Evolutionary conservation across 2,329 filamentous ascomycete genomes (phyloP).

Genomic region (Fusarium euwallaceae): DNA sequence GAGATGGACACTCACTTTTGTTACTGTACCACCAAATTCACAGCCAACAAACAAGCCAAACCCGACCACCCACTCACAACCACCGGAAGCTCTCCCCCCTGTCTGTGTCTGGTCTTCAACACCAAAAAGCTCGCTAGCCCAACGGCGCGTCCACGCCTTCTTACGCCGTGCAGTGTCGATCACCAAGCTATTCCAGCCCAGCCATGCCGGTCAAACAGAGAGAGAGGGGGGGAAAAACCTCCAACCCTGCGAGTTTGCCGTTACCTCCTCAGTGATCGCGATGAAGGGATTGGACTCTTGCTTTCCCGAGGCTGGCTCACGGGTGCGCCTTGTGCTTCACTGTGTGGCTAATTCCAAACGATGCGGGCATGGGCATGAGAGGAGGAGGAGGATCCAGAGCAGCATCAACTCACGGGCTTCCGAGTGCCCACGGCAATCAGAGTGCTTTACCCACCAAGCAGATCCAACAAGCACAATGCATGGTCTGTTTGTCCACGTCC

Average conservation of each 20-base stretch:
- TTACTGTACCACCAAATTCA: background rate
- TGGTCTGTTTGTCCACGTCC: background rate
- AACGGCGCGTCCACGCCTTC: conserved; percentile 22
- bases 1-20: background rate
- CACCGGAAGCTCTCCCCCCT: background rate
- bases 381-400: conserved; percentile 10
- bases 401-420: background rate
- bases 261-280: background rate
- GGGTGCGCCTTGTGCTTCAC: background rate
- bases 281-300: background rate
- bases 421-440: background rate
- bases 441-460: conserved; percentile 1
- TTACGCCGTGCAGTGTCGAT: conserved; percentile 22
- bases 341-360: background rate
- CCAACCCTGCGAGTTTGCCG: conserved; percentile 2
- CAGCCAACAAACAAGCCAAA: background rate
- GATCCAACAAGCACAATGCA: conserved; percentile 1
- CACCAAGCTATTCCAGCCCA: conserved; percentile 7
- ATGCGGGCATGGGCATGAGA: background rate
- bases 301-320: background rate
- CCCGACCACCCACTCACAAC: background rate
- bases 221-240: background rate
- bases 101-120: background rate
- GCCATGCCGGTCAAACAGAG: background rate
- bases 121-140: background rate